Conservation (phyloP, 176 grass and related monocot genomes). For the Echinochloa phyllopogon region DNA sequence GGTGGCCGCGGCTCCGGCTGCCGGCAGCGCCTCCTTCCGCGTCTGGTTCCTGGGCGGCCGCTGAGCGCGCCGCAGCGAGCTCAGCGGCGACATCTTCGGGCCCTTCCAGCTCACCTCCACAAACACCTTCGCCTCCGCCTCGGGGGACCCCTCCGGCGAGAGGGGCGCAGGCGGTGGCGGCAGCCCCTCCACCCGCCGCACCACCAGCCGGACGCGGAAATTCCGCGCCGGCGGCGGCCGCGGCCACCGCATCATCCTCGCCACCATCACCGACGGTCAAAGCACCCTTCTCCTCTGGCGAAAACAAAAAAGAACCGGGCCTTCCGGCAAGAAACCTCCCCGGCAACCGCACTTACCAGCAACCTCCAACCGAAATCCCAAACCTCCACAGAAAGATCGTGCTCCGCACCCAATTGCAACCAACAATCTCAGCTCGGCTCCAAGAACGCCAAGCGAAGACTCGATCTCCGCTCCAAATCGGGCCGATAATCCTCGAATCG, state of each 20-base stretch:
- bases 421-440: constrained; percentile 32
- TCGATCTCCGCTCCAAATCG: constrained; percentile 40
- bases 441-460: constrained; percentile 13
- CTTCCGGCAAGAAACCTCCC: background rate
- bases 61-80: constrained; percentile 64
- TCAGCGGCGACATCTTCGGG: constrained; percentile 62
- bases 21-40: constrained; percentile 65
- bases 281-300: background rate
- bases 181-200: constrained; percentile 65
- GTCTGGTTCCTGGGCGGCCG: constrained; percentile 70
- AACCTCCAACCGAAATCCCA: background rate
- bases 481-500: constrained; percentile 15
- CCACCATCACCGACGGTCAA: constrained; percentile 45
- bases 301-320: background rate
- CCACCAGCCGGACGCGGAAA: constrained; percentile 67
- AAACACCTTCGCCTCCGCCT: constrained; percentile 44
- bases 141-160: constrained; percentile 23
- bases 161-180: background rate
- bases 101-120: constrained; percentile 81
- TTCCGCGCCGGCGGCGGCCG: constrained; percentile 71
- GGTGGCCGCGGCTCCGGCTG: background rate
- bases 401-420: background rate
- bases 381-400: constrained; percentile 6
- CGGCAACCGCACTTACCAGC: background rate
- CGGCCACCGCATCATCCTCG: constrained; percentile 85